Conservation (phyloP, 1,284 basidiomycete genomes). For the Ganoderma sp. region DNA sequence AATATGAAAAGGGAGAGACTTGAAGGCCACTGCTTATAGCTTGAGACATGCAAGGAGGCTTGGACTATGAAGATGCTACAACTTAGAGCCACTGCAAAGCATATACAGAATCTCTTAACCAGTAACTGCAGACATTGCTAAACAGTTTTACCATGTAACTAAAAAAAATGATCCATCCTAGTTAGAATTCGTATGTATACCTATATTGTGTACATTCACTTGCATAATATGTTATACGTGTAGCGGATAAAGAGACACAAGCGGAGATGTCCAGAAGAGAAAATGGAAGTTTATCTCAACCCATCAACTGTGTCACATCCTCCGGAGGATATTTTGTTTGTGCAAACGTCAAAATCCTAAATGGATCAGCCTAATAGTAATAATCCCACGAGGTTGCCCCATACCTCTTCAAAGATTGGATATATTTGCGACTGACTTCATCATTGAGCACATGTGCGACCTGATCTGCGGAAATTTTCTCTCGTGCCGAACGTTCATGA, state of each 20-base stretch:
- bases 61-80: too few species aligned
- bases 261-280: background rate
- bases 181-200: background rate
- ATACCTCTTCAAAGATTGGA: constrained; percentile 95
- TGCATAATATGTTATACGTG: background rate
- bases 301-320: constrained; percentile 91
- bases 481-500: constrained; percentile 95
- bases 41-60: too few species aligned
- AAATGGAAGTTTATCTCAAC: constrained; percentile 38
- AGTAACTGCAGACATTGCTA: too few species aligned
- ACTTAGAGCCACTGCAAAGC: too few species aligned
- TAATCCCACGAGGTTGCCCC: constrained; percentile 29
- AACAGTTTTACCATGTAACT: too few species aligned
- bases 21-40: too few species aligned
- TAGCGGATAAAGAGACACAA: background rate
- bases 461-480: constrained; percentile 96
- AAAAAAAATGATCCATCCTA: too few species aligned
- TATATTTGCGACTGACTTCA: constrained; percentile 98
- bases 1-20: too few species aligned
- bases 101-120: too few species aligned
- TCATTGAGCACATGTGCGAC: constrained; percentile 99
- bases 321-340: constrained; percentile 94
- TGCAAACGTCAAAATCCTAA: constrained; percentile 85
- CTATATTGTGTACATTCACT: background rate
- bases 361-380: constrained; percentile 38